Evolutionary conservation across 768 basidiomycete species (phyloP).

Genomic region (Mycena chlorophos): DNA sequence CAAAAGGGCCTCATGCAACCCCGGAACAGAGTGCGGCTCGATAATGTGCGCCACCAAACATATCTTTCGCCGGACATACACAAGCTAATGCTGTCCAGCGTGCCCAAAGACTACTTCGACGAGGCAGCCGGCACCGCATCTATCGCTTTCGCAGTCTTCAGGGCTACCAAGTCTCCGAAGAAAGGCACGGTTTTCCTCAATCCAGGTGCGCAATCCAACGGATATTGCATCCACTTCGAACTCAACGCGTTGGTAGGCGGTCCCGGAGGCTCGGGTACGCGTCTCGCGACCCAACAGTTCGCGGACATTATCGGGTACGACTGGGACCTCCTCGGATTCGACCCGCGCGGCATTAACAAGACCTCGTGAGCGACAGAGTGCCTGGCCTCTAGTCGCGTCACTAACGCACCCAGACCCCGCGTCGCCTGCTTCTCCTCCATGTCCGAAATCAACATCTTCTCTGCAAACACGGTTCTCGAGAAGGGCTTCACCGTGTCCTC

Average conservation of each 20-base stretch:
- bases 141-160: constrained; percentile 21
- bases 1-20: no score
- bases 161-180: constrained; percentile 21
- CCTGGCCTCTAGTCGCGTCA: not conserved
- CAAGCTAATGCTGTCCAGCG: constrained; percentile 10
- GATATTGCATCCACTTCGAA: not conserved
- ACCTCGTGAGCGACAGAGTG: constrained; percentile 15
- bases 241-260: constrained; percentile 21
- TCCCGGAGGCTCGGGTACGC: constrained; percentile 29
- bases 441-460: constrained; percentile 15
- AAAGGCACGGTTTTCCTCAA: constrained; percentile 27
- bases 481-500: constrained; percentile 25
- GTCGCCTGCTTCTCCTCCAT: constrained; percentile 20
- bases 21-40: no score
- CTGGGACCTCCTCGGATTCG: constrained; percentile 32
- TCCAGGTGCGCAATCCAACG: constrained; percentile 19
- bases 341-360: constrained; percentile 28
- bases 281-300: constrained; percentile 8
- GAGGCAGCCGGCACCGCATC: constrained; percentile 19
- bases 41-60: no score
- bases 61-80: no score
- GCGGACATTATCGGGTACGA: constrained; percentile 28
- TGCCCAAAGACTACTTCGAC: constrained; percentile 29
- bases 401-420: constrained; percentile 13
- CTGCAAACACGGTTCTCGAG: constrained; percentile 25